Percentiles rank a stretch among this genome's conserved stretches.
Conservation (phyloP, 257 asterid species). For the Apocynum venetum region DNA sequence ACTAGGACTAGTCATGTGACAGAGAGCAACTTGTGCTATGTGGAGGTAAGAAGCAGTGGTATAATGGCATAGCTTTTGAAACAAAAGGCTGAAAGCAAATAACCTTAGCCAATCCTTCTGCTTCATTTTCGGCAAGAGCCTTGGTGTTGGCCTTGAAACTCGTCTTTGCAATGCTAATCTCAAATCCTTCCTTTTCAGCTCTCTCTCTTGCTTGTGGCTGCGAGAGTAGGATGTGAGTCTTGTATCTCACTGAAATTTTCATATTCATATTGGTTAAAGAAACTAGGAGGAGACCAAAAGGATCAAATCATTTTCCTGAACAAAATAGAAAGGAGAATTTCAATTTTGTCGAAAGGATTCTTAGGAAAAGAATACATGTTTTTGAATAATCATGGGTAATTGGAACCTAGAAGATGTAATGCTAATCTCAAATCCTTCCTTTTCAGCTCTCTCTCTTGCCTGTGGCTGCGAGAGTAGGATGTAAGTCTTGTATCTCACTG, state of each 20-base stretch:
- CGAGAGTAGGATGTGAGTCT: conserved; percentile 12
- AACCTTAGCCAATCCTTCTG: conserved; percentile 85
- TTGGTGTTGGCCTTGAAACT: conserved; percentile 84
- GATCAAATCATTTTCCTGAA: not conserved
- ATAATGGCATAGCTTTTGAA: not conserved
- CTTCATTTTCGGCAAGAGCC: conserved; percentile 87
- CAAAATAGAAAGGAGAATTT: not conserved
- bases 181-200: conserved; percentile 73
- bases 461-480: conserved; percentile 50
- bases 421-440: conserved; percentile 74
- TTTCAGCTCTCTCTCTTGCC: conserved; percentile 72
- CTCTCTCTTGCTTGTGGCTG: conserved; percentile 88
- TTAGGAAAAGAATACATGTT: not conserved
- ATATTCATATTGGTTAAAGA: not conserved
- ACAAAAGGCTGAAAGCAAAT: not conserved
- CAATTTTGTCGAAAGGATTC: not conserved
- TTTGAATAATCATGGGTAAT: not conserved
- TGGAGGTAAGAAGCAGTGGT: not conserved
- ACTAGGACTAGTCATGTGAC: not conserved
- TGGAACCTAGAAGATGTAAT: conserved; percentile 22
- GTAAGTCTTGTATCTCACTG: not conserved
- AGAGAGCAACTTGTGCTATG: too few relatives aligned
- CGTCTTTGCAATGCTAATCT: conserved; percentile 65
- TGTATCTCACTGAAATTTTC: not conserved
- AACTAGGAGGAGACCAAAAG: not conserved